Base-by-base conservation (phyloP, 75 land plant genomes). In the Picea sitchensis region DNA sequence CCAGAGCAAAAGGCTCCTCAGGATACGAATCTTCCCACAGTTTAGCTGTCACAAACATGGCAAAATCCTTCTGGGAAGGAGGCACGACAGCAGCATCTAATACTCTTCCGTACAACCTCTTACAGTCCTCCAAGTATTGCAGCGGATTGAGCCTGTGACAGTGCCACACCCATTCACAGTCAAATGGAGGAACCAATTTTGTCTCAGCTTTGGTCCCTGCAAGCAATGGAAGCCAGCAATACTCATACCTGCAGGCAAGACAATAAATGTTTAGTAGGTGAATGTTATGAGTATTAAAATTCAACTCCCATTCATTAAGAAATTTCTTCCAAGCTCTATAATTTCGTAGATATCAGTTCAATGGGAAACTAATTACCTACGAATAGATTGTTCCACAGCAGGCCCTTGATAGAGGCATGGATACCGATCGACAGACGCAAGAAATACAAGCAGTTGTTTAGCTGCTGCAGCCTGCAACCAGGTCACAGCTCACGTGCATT, bases 91-190 rank as follows among this genome's bases (percentile, higher is more conserved):
- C 23, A 61, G 78, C 47, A 58, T 2, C 61, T 17, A 77, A 36
- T 4, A 83, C 3, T 14, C 36, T 79, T 61, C 87, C 86, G 68
- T 77, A 79, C 14, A 75, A 73, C 14, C 58, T 18, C 78, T 83
- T 12, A 56, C 83, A 81, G 54, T 81, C 81, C 9, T 23, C 14
- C 31, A 80, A 69, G 44, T 81, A 81, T 68, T 60, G 84, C 74
- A 85, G 81, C 9, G 86, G 86, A 69, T 83, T 83, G 5, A 85
- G 86, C 26, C 86, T 69, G 59, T 85, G 86, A 59, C 86, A 85
- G 63, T 83, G 86, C 86, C 86, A 85, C 30, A 85, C 79, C 86
- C 86, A 85, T 23, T 82, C 86, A 61, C 86, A 85, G 65, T 85
- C 86, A 58, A 85, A 47, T 6, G 86, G 86, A 31, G 86, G 86